Evolutionary conservation across 495 filamentous ascomycete genomes (phyloP), one percentile per base, ranked within the genome.

Genomic region (Letharia lupina): DNA sequence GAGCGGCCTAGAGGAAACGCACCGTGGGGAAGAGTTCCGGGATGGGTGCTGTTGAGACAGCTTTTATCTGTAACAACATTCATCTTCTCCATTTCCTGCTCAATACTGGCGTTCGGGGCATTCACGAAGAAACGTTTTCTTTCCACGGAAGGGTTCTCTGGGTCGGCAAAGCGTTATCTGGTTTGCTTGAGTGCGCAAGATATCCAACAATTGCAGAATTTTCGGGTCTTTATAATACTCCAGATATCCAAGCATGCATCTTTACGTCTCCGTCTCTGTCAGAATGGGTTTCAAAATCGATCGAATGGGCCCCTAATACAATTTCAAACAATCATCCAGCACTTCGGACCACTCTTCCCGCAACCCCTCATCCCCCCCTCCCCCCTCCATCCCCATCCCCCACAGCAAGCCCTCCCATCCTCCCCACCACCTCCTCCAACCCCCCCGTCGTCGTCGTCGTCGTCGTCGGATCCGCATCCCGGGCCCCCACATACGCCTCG

Each of bases 101-200:
- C n/a, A 23, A 42, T 9, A 28, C 12, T 28, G 63, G 54, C 54
- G 41, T 47, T 47, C 47, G 28, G 52, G 63, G 54, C n/a, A 59
- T 65, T 65, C 18, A 65, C 52, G 63, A 65, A 58, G 63, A 58
- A 35, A 65, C 40, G 60, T 47, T 20, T 45, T 10, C n/a, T 16
- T 56, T 18, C 28, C 52, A 56, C 6, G 52, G 15, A 56, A 1
- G 31, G 28, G 2, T 42, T 28, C 9, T 61, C 44, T 20, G 11
- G 56, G 52, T 59, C 52, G 41, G 45, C 37, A 48, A 48, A 60
- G 62, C 63, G 54, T 28, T 59, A 20, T 65, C 20, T 1, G 61
- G 13, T 52, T 37, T 63, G 61, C 40, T 35, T 40, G 2, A n/a
- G 63, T 48, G 56, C 40, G 52, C 37, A 39, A 65, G 52, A 56